Evolutionary conservation across 2,329 filamentous ascomycete species (phyloP).

Genomic region (Acrocalymma vagum): DNA sequence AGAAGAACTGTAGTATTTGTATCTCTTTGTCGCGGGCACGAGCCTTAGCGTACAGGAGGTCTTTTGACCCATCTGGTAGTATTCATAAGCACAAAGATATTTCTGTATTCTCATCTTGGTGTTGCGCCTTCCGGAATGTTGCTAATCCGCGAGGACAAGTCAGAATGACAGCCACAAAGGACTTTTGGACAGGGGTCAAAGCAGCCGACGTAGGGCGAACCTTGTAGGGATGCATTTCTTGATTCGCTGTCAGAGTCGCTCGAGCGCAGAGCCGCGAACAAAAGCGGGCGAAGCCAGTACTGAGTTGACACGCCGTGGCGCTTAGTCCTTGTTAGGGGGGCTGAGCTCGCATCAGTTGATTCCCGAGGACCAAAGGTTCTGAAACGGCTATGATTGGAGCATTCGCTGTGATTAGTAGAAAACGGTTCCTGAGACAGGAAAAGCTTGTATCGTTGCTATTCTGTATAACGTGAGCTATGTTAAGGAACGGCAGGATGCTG

Average conservation of each 20-base stretch:
- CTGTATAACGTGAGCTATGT: neutral
- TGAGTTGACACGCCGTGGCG: slow-evolving; percentile 15
- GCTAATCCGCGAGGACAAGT: slow-evolving; percentile 12
- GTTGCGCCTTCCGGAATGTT: slow-evolving; percentile 21
- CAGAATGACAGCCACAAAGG: slow-evolving; percentile 10
- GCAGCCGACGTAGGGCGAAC: neutral
- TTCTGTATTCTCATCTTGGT: slow-evolving; percentile 8
- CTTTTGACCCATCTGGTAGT: neutral
- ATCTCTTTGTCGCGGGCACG: slow-evolving; percentile 1
- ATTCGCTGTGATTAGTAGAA: neutral
- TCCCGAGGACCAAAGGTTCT: neutral
- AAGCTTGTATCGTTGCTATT: slow-evolving; percentile 1
- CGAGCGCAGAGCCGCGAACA: slow-evolving; percentile 14
- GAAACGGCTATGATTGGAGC: slow-evolving; percentile 10
- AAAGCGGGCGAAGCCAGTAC: slow-evolving; percentile 11
- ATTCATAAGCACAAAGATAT: slow-evolving; percentile 17
- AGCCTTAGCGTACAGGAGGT: neutral
- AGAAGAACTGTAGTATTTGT: slow-evolving; percentile 12
- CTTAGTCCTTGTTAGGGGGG: slow-evolving; percentile 8
- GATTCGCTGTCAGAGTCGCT: slow-evolving; percentile 7
- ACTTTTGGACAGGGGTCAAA: neutral
- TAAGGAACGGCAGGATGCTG: no score
- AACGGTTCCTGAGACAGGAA: no score
- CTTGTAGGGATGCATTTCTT: neutral
- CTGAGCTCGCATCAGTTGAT: slow-evolving; percentile 13